Percentiles rank a stretch among this genome's conserved stretches.
Evolutionary conservation across 2,329 filamentous ascomycete genomes (phyloP).

Genomic region (Cercospora sojina): DNA sequence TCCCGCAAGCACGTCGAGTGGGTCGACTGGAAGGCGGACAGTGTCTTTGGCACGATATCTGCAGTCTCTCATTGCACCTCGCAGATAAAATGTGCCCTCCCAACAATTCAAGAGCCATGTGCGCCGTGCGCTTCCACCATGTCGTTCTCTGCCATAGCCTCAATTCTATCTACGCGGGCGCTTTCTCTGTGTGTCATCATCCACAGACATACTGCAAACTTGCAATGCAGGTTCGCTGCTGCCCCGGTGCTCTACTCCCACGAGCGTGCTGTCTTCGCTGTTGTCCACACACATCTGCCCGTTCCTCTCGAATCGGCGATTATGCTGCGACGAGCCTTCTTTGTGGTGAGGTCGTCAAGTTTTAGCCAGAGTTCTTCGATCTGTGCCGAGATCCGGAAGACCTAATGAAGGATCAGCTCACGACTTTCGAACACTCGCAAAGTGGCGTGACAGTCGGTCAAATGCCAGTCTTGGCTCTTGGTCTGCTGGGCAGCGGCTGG

Average conservation of each 20-base stretch:
- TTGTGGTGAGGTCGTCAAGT: not conserved
- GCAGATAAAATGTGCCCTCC: not conserved
- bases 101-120: not conserved
- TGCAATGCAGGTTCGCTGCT: not conserved
- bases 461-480: conserved; percentile 17
- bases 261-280: conserved; percentile 12
- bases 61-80: not conserved
- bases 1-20: not conserved
- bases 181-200: not conserved
- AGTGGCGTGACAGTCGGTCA: conserved; percentile 3
- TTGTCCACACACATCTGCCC: not conserved
- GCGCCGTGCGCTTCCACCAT: not conserved
- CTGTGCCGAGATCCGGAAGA: conserved; percentile 20
- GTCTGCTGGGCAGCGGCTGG: conserved; percentile 13
- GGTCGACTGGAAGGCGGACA: not conserved
- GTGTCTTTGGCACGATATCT: not conserved
- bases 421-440: not conserved
- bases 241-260: not conserved
- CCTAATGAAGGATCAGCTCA: conserved; percentile 20
- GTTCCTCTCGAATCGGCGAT: conserved; percentile 2
- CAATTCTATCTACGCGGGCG: not conserved
- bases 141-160: not conserved
- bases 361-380: conserved; percentile 1
- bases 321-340: not conserved
- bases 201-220: not conserved